Evolutionary conservation across 2,329 filamentous ascomycete genomes (phyloP).

Genomic region (Aspergillus costaricaensis): DNA sequence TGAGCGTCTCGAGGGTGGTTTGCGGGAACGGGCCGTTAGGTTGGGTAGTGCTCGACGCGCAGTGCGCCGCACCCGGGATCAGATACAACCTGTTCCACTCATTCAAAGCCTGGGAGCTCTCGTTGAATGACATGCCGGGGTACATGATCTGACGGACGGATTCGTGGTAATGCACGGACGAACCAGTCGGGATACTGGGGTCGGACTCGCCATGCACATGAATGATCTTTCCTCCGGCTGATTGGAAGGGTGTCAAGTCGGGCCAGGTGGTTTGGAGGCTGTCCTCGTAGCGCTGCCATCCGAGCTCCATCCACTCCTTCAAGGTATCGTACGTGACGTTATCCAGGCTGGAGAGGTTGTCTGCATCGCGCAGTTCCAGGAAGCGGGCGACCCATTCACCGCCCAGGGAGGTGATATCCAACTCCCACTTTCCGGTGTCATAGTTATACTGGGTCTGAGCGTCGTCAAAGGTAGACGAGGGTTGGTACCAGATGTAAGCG

Average conservation of each 20-base stretch:
- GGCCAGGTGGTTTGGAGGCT: conserved; percentile 57
- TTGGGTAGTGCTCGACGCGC: conserved; percentile 48
- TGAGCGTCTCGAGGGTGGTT: conserved; percentile 49
- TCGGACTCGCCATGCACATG: conserved; percentile 63
- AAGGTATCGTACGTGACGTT: conserved; percentile 60
- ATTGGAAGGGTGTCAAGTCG: conserved; percentile 55
- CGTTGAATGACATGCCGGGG: conserved; percentile 40
- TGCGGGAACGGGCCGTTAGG: conserved; percentile 47
- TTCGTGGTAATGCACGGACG: conserved; percentile 58
- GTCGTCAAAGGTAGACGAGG: conserved; percentile 31
- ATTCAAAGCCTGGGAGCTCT: conserved; percentile 45
- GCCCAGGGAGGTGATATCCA: conserved; percentile 36
- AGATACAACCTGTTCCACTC: conserved; percentile 60
- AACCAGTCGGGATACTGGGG: conserved; percentile 54
- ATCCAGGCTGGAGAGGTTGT: conserved; percentile 48
- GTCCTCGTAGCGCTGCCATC: conserved; percentile 52
- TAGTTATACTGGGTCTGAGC: conserved; percentile 31
- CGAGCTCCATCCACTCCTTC: conserved; percentile 55
- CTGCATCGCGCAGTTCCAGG: conserved; percentile 30
- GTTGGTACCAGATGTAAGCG: conserved; percentile 43
- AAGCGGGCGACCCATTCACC: conserved; percentile 41
- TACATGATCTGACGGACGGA: conserved; percentile 57
- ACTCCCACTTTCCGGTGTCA: conserved; percentile 31
- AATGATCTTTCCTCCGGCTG: conserved; percentile 57
- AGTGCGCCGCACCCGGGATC: conserved; percentile 57